Evolutionary conservation across 495 filamentous ascomycete genomes (phyloP).

Genomic region (Trichoderma asperelloides): DNA sequence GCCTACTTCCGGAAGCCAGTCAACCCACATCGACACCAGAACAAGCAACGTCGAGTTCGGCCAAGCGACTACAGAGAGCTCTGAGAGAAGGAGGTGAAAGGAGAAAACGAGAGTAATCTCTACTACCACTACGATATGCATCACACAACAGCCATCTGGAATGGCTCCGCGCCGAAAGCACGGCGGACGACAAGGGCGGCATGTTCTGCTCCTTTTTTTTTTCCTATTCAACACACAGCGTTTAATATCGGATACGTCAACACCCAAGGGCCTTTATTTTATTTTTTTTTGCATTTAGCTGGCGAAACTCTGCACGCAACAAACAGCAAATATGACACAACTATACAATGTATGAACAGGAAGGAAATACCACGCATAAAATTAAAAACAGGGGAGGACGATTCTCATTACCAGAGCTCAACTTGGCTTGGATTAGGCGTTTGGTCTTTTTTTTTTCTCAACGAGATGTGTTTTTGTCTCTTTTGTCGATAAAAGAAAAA

Average conservation of each 20-base stretch:
- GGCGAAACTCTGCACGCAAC: not conserved
- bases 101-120: not conserved
- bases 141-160: not conserved
- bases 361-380: not conserved
- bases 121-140: not conserved
- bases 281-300: not conserved
- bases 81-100: constrained; percentile 25
- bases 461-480: not conserved
- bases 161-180: not conserved
- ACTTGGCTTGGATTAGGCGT: constrained; percentile 1
- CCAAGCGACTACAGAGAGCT: constrained; percentile 85
- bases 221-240: not conserved
- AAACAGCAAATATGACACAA: not conserved
- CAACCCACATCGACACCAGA: constrained; percentile 86
- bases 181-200: not conserved
- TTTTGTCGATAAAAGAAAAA: not conserved
- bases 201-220: not conserved
- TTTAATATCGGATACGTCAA: not conserved
- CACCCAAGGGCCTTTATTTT: too few species aligned
- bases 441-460: not conserved
- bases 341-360: not conserved
- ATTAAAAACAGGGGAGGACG: not conserved
- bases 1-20: constrained; percentile 95
- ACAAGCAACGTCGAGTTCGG: constrained; percentile 63
- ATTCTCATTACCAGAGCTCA: constrained; percentile 1